Conservation (phyloP, 805 yeast genomes). For the Blastobotrys robertii region DNA sequence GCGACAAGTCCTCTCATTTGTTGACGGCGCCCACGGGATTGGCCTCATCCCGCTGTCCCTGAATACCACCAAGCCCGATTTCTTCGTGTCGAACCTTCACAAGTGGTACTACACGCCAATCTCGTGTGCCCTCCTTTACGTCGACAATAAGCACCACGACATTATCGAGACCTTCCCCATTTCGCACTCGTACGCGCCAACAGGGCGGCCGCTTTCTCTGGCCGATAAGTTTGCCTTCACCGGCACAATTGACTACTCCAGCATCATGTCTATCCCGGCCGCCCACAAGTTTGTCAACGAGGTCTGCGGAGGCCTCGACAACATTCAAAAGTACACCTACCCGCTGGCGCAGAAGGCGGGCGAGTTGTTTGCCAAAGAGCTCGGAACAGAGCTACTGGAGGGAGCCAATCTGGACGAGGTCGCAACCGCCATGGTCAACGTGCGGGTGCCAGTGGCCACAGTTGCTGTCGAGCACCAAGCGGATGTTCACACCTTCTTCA, state of each 20-base stretch:
- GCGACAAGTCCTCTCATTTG: conserved; percentile 40
- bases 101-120: conserved; percentile 59
- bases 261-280: conserved; percentile 32
- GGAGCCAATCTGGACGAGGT: conserved; percentile 26
- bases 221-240: conserved; percentile 38
- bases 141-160: conserved; percentile 40
- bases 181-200: conserved; percentile 21
- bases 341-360: conserved; percentile 38
- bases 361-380: conserved; percentile 28
- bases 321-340: conserved; percentile 39
- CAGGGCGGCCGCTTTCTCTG: conserved; percentile 18
- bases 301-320: conserved; percentile 51
- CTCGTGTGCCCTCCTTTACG: conserved; percentile 51
- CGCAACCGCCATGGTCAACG: conserved; percentile 36
- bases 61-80: conserved; percentile 41
- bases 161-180: conserved; percentile 49
- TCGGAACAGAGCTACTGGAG: conserved; percentile 29
- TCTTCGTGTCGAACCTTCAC: conserved; percentile 52
- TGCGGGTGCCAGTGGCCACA: conserved; percentile 30
- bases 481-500: conserved; percentile 16
- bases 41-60: conserved; percentile 33
- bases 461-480: conserved; percentile 11
- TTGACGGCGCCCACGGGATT: conserved; percentile 67
- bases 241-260: conserved; percentile 43
- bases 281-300: conserved; percentile 47